phyloP scores from a whole-genome alignment of 306 rosid species.

The Medicago truncatula region MtrunA17r5.0-ANR NC_053048.1:53814501-53815000 shows the following conservation, averaged over 20 bases:
- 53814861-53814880: conserved; percentile 7
- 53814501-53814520: conserved; percentile 2
- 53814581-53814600: too few species aligned
- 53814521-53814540: background rate
- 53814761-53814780: conserved; percentile 3
- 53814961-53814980: conserved; percentile 1
- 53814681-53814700: background rate
- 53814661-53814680: background rate
- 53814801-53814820: conserved; percentile 36
- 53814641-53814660: background rate
- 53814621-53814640: too few species aligned
- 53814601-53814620: too few species aligned
- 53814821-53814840: conserved; percentile 36
- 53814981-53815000: background rate
- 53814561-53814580: too few species aligned
- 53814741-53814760: background rate
- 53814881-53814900: too few species aligned
- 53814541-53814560: background rate
- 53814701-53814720: background rate
- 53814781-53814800: conserved; percentile 54
- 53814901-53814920: background rate
- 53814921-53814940: conserved; percentile 37
- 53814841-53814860: conserved; percentile 55
- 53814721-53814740: background rate
- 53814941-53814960: conserved; percentile 66